phyloP scores from a whole-genome alignment of 73 alveolate genomes.

The Paramecium caudatum region DNA sequence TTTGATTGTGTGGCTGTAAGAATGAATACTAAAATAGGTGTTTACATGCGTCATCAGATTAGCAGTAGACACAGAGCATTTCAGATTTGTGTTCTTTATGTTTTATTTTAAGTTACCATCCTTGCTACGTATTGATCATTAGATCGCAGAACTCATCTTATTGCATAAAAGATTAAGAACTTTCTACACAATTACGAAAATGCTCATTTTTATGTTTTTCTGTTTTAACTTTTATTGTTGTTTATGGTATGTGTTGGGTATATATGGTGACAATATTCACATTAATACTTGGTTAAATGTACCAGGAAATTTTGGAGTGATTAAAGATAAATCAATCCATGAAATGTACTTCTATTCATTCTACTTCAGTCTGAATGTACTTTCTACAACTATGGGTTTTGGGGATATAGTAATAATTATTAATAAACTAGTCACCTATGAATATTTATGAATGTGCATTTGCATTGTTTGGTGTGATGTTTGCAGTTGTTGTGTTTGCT shows the following conservation, averaged over 20 bases:
- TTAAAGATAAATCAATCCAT: slow-evolving; percentile 34
- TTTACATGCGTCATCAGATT: slow-evolving; percentile 28
- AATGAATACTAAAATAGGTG: not conserved
- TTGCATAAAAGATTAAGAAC: slow-evolving; percentile 58
- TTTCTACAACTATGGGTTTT: slow-evolving; percentile 63
- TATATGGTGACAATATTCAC: not conserved
- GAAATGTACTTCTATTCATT: slow-evolving; percentile 35
- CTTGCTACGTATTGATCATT: slow-evolving; percentile 29
- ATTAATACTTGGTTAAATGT: slow-evolving; percentile 20
- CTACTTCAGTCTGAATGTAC: not conserved
- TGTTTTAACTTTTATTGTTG: slow-evolving; percentile 35
- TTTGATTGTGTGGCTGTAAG: slow-evolving; percentile 55
- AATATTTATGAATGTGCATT: slow-evolving; percentile 58
- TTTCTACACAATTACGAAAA: not conserved
- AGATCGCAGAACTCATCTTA: slow-evolving; percentile 38
- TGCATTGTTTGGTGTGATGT: slow-evolving; percentile 23
- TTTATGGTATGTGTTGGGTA: slow-evolving; percentile 20
- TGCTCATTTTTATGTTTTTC: slow-evolving; percentile 47
- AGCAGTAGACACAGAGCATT: not conserved
- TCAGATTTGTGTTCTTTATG: not conserved
- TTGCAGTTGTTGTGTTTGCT: slow-evolving; percentile 58
- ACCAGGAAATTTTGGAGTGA: slow-evolving; percentile 13
- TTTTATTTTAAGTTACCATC: slow-evolving; percentile 53
- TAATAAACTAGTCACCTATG: slow-evolving; percentile 36
- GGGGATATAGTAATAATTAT: slow-evolving; percentile 53